Conservation (phyloP, 2,329 filamentous ascomycete species). For the Aureobasidium lini region DNA sequence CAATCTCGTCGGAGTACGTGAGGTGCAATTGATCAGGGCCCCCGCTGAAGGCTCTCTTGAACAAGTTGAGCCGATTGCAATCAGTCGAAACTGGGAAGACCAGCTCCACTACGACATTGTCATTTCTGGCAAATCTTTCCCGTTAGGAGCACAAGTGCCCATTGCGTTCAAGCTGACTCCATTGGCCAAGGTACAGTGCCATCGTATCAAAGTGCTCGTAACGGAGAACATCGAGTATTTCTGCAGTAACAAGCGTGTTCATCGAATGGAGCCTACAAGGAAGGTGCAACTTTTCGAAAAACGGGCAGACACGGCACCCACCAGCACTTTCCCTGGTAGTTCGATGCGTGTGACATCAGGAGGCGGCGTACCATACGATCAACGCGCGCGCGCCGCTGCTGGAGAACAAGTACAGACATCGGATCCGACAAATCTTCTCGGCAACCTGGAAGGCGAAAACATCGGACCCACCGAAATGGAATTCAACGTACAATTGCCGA, state of each 20-base stretch:
- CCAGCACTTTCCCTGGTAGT: constrained; percentile 65
- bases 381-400: constrained; percentile 47
- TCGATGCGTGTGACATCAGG: constrained; percentile 70
- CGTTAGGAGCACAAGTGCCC: constrained; percentile 77
- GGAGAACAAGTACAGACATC: constrained; percentile 48
- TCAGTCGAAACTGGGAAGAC: constrained; percentile 89
- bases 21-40: constrained; percentile 75
- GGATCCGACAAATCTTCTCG: constrained; percentile 64
- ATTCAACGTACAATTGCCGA: constrained; percentile 86
- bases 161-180: constrained; percentile 93
- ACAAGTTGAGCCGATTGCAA: constrained; percentile 87
- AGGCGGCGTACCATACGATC: constrained; percentile 65
- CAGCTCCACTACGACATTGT: constrained; percentile 94
- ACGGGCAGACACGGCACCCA: constrained; percentile 67
- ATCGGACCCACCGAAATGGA: constrained; percentile 90
- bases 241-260: constrained; percentile 76
- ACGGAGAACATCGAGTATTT: constrained; percentile 90
- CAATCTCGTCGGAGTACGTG: constrained; percentile 73
- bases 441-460: constrained; percentile 67
- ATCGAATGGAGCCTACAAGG: constrained; percentile 72
- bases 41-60: constrained; percentile 84
- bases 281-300: constrained; percentile 88
- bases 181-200: constrained; percentile 85
- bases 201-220: constrained; percentile 84
- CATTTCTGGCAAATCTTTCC: constrained; percentile 92